Base-by-base conservation (phyloP, 768 basidiomycete species). In the Serpula lacrymans region DNA sequence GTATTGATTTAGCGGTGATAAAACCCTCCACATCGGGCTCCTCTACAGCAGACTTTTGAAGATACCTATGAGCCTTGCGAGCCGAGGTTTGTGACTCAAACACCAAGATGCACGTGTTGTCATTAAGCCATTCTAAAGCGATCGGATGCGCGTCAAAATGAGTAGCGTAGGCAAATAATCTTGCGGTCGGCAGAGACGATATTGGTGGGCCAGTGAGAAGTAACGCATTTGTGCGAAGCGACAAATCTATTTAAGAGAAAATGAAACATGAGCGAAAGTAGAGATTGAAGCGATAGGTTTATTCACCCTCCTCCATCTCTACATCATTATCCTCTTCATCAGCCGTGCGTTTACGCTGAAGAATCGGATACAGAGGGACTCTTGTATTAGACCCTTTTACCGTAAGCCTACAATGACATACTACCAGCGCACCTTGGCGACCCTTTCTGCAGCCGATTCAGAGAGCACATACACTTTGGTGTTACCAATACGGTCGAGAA, bases 51-150 rank as follows among this genome's bases (percentile, higher is more conserved):
- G 70, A 62, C 57, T 81, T 82, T 49, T 72, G 72, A 13, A 88
- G 69, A 16, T 53, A 54, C 9, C 65, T 60, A 48, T 74, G 71
- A 2, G 77, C 82, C 1, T 63, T 50, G 18, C 74, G 71, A 10
- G 87, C 87, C 10, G 69, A 59, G 26, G 63, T 45, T 37, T 71
- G 77, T 27, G 76, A 71, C 22, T 72, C 62, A 55, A 88, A 92
- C 30, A 92, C 83, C 37, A 91, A 67, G 3, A 92, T 74, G 50
- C 87, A 90, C 18, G 84, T 88, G 17, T 68, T 82, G 63, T 92
- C 89, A 58, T 89, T 80, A 14, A 92, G 74, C 89, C 89, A 92
- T 64, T 92, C 89, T 6, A 92, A 65, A 6, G 75, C 88, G 47
- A 88, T 72, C 0, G 88, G 88, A 14, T 75, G 69, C 1, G 80